A percentile compares a stretch with the other conserved stretches of the same genome.
Evolutionary conservation across 371 early-diverging fungal species (phyloP).

Genomic region (Mucor racemosus): DNA sequence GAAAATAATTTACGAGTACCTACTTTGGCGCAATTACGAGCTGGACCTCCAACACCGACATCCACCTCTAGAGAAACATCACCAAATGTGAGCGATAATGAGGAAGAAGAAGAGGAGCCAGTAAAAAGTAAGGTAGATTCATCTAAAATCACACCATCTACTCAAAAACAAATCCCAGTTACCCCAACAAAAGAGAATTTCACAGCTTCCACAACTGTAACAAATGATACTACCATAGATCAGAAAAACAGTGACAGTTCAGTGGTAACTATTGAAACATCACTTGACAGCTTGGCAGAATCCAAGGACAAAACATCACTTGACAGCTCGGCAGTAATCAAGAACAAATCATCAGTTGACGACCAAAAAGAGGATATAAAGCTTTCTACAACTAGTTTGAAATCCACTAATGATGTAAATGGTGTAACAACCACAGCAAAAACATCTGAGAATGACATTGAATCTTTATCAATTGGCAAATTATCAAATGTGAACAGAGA

Average conservation of each 20-base stretch:
- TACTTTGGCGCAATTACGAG: slow-evolving; percentile 16
- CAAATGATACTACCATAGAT: not conserved
- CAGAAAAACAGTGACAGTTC: not conserved
- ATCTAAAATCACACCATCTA: not conserved
- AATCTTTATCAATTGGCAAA: slow-evolving; percentile 3
- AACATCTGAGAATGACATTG: slow-evolving; percentile 1
- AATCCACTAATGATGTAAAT: not conserved
- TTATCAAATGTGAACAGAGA: not conserved
- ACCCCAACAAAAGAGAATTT: not conserved
- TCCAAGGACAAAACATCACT: not conserved
- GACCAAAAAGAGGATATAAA: not conserved
- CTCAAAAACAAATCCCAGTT: not conserved
- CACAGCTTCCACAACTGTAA: no score
- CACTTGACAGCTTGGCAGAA: not conserved
- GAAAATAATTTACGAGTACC: slow-evolving; percentile 6
- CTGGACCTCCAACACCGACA: slow-evolving; percentile 9
- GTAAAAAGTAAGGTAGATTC: not conserved
- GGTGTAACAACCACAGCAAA: not conserved
- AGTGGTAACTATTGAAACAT: not conserved
- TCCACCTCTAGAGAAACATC: not conserved
- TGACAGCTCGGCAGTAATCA: not conserved
- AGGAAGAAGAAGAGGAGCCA: slow-evolving; percentile 12
- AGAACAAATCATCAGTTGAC: not conserved
- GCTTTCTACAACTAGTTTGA: not conserved
- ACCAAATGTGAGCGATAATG: slow-evolving; percentile 12